Evolutionary conservation across 208 protist genomes (phyloP).

Genomic region (Angomonas desouzai): DNA sequence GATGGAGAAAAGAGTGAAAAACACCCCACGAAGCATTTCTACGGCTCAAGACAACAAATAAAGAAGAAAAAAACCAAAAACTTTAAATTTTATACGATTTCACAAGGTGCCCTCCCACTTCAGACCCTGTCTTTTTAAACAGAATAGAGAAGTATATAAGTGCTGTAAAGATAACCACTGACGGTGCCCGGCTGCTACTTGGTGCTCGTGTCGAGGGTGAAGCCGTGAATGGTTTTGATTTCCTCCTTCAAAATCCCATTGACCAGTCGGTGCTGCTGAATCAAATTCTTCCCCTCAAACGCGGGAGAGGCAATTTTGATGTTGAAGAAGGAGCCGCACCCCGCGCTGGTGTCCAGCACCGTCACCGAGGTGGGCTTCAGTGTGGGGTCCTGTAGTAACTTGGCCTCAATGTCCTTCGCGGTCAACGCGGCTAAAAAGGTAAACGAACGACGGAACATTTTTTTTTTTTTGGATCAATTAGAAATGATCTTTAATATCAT

Average conservation of each 20-base stretch:
- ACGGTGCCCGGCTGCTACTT: not conserved
- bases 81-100: too few species aligned
- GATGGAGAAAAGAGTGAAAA: too few species aligned
- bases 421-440: slow-evolving; percentile 22
- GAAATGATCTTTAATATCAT: too few species aligned
- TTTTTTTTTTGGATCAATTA: too few species aligned
- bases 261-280: slow-evolving; percentile 85
- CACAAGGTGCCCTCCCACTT: too few species aligned
- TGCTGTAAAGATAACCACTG: not conserved
- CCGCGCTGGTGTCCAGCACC: slow-evolving; percentile 71
- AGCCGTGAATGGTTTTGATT: slow-evolving; percentile 82
- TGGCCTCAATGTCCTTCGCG: slow-evolving; percentile 68
- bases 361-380: slow-evolving; percentile 57
- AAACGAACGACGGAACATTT: slow-evolving; percentile 3
- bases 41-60: too few species aligned
- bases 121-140: too few species aligned
- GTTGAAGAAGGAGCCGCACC: slow-evolving; percentile 85
- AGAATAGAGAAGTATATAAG: too few species aligned
- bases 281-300: slow-evolving; percentile 69
- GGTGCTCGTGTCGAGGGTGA: slow-evolving; percentile 67
- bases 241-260: slow-evolving; percentile 76
- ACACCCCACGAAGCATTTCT: too few species aligned
- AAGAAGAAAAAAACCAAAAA: slow-evolving; percentile 15
- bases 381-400: slow-evolving; percentile 40
- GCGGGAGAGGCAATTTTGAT: slow-evolving; percentile 68